These are phyloP conservation scores for Beauveria asiatica DNA, from an alignment of 2,329 filamentous ascomycete genomes.

Conservation along the genomic window DNA sequence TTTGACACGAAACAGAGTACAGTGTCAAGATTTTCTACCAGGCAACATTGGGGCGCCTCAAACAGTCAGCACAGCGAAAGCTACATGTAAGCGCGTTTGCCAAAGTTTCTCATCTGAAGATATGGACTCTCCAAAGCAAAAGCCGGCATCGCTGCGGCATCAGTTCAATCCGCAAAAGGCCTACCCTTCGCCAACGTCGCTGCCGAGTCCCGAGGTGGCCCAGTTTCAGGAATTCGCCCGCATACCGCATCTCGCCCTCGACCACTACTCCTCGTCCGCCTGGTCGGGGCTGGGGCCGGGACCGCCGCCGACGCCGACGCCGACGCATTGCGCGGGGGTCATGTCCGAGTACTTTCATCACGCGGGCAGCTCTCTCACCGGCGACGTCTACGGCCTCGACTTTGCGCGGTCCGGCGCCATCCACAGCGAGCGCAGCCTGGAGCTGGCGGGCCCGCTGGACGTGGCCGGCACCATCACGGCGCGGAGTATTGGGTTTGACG, in stretches of 20 bases:
- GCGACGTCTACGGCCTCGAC: conserved; percentile 15
- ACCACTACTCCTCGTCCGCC: background rate
- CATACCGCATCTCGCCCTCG: background rate
- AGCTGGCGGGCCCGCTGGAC: conserved; percentile 36
- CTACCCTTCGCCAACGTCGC: background rate
- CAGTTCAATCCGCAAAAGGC: background rate
- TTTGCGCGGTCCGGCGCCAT: conserved; percentile 30
- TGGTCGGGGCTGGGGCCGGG: background rate
- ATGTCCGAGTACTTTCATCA: conserved; percentile 6
- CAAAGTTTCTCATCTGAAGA: too few species aligned
- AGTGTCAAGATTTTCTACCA: background rate
- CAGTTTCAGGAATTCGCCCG: conserved; percentile 1
- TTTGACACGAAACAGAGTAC: background rate
- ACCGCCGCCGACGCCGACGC: background rate
- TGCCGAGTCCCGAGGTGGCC: background rate
- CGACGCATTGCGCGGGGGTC: background rate
- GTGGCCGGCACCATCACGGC: conserved; percentile 39
- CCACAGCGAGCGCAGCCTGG: conserved; percentile 32
- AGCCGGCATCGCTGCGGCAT: background rate
- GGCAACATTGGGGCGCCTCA: background rate
- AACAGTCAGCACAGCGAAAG: background rate
- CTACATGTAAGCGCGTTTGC: background rate
- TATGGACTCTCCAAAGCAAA: background rate
- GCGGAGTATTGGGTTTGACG: conserved; percentile 34
- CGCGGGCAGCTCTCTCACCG: conserved; percentile 17